A percentile compares a stretch with the other conserved stretches of the same genome.
Conservation (phyloP, 768 basidiomycete species). For the Glaciozyma martinii region DNA sequence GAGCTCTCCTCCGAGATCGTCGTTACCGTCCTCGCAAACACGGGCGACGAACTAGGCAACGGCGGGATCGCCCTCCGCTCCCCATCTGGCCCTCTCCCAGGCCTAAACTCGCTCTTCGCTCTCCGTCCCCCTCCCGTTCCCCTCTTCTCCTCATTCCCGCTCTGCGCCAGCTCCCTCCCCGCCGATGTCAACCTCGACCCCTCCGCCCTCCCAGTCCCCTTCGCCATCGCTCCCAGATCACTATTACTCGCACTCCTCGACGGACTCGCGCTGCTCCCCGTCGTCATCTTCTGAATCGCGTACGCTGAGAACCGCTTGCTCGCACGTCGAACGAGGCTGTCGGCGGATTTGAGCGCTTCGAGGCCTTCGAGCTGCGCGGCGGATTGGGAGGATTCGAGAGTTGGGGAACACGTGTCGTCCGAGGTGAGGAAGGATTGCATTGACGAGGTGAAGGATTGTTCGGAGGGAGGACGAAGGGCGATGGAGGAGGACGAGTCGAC, state of each 20-base stretch:
- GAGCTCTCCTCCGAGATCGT: neutral
- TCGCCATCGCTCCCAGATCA: neutral
- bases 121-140: neutral
- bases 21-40: neutral
- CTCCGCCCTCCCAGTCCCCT: neutral
- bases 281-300: constrained; percentile 87
- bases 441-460: neutral
- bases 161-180: constrained; percentile 1
- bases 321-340: constrained; percentile 78
- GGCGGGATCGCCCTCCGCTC: constrained; percentile 7
- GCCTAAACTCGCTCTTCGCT: constrained; percentile 10
- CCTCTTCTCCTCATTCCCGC: constrained; percentile 2
- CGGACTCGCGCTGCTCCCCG: constrained; percentile 31
- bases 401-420: neutral
- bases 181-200: too few species aligned
- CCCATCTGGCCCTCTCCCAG: neutral
- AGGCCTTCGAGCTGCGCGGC: constrained; percentile 48
- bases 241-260: neutral
- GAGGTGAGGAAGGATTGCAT: neutral
- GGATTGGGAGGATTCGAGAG: neutral
- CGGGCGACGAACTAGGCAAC: constrained; percentile 8
- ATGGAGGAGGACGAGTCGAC: constrained; percentile 40
- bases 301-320: constrained; percentile 94
- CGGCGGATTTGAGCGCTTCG: constrained; percentile 77
- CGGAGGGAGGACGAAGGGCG: constrained; percentile 40